Base-by-base conservation (phyloP, 1,139 yeast species). In the Geotrichum carabidarum region DNA sequence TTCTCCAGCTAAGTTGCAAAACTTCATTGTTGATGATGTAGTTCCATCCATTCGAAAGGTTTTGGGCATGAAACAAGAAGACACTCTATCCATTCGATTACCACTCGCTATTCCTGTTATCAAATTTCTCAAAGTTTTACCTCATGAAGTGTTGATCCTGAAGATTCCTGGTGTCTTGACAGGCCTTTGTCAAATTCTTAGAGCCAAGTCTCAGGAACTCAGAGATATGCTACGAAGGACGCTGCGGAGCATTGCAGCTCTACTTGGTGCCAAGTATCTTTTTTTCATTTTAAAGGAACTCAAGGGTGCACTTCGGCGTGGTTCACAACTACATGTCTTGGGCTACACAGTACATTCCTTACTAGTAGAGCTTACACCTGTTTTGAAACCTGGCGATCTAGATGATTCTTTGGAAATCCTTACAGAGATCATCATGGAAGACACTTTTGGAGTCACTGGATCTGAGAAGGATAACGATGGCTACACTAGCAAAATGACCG, bases 391-490 rank as follows among this genome's bases (percentile, higher is more conserved):
- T 58, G 95, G 96, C 5, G 95, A 87, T 59, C 73, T 93, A 49
- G 93, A 90, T 68, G 86, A 81, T 22, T 78, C 86, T 22, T 79
- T 84, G 7, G 73, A 72, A 2, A 63, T 86, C 51, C 72, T 91
- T 15, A 83, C 85, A 59, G 83, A 81, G 31, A 76, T 90, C 37
- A 78, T 91, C 37, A 91, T 93, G 96, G 96, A 90, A 66, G 97
- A 93, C 65, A 80, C 83, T 2, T 91, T 93, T 70, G 99, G 99
- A 15, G 81, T 86, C 5, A 89, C 96, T 8, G 96, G 97, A 40
- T 85, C 85, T 65, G 99, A 93, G 66, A 93, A 94, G 68, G 99
- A 93, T 62, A 91, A 94, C 14, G 97, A 90, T 59, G 96, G 91
- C 31, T 93, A 93, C 65, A 81, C 80, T 52, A 84, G 89, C 50